Base-by-base conservation (phyloP, 768 basidiomycete species). In the Boletus subparvulus region DNA sequence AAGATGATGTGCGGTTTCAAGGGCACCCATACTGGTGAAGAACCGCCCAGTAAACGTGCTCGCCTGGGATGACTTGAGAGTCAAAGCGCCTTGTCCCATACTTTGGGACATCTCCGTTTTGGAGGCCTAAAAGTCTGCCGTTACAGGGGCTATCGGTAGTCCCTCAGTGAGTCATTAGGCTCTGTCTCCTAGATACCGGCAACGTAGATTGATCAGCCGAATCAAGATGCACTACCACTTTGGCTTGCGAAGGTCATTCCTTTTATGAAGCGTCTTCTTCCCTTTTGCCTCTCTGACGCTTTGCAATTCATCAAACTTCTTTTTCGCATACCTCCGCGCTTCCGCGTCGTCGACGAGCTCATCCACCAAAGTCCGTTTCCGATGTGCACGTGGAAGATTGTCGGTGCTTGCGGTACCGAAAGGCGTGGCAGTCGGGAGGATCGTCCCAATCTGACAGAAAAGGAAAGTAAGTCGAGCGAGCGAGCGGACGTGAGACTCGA, bases 301-400 rank as follows among this genome's bases (percentile, higher is more conserved):
- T 73, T 92, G 87, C 46, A 94, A 73, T 50, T 92, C 89, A 59
- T 83, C 82, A 73, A 93, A 94, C 75, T 95, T 95, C 76, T 83
- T 85, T 76, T 94, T 94, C n/a, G 94, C 88, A 68, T 94, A 94
- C 58, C 86, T 80, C 69, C 84, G 85, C 28, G 90, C 83, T 72
- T 94, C 90, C 3, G 90, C 86, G 74, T 95, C 93, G 64, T 90
- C 90, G 49, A 95, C 84, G 36, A 96, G 78, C 65, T 95, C 94
- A 59, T 94, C 92, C 24, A 97, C 89, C 45, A 94, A 73, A 6
- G 88, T 91, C 58, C 92, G 80, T 73, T 94, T 93, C 56, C 92
- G 77, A 58, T 83, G 76, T 6, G 84, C 79, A 33, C 83, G 79
- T 30, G 85, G 78, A 52, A 93, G 82, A 66, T 92, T 93, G 58